phyloP scores from a whole-genome alignment of 2,329 filamentous ascomycete genomes.

The Chrysosphaeria jannelii region DNA sequence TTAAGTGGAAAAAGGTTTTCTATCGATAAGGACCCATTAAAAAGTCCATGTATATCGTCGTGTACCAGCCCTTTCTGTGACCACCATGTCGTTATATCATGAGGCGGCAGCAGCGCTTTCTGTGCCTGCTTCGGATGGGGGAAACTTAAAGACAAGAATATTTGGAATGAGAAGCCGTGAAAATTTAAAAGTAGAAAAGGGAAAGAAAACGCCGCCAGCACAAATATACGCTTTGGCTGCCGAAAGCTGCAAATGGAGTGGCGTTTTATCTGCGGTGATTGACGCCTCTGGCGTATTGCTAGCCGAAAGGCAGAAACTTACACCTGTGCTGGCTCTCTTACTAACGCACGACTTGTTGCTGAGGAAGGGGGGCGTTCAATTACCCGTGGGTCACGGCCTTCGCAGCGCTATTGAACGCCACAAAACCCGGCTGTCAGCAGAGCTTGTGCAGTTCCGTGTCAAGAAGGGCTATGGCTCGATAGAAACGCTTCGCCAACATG shows the following conservation, averaged over 20 bases:
- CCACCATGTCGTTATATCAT: conserved; percentile 70
- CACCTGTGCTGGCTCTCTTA: conserved; percentile 49
- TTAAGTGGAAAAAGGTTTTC: no score
- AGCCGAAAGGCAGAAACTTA: conserved; percentile 33
- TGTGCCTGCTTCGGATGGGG: conserved; percentile 30
- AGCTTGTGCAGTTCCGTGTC: conserved; percentile 55
- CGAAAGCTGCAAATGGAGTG: conserved; percentile 77
- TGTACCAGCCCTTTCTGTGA: no score
- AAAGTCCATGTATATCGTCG: no score
- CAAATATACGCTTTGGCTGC: conserved; percentile 69
- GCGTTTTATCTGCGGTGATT: conserved; percentile 64
- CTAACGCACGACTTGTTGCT: conserved; percentile 68
- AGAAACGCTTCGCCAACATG: conserved; percentile 28
- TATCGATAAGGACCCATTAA: no score
- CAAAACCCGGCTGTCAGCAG: conserved; percentile 49
- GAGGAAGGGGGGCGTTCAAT: conserved; percentile 44
- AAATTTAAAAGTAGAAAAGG: conserved; percentile 1
- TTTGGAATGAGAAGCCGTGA: conserved; percentile 29
- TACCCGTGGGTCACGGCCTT: conserved; percentile 52
- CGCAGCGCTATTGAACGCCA: conserved; percentile 48
- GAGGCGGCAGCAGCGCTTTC: conserved; percentile 55
- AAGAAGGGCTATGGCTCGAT: conserved; percentile 37
- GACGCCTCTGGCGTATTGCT: conserved; percentile 46
- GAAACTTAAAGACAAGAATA: conserved; percentile 63
- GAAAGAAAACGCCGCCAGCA: conserved; percentile 28